These are phyloP conservation scores for Trichoderma endophyticum DNA, from an alignment of 2,329 filamentous ascomycete genomes.

Conservation along the genomic window DNA sequence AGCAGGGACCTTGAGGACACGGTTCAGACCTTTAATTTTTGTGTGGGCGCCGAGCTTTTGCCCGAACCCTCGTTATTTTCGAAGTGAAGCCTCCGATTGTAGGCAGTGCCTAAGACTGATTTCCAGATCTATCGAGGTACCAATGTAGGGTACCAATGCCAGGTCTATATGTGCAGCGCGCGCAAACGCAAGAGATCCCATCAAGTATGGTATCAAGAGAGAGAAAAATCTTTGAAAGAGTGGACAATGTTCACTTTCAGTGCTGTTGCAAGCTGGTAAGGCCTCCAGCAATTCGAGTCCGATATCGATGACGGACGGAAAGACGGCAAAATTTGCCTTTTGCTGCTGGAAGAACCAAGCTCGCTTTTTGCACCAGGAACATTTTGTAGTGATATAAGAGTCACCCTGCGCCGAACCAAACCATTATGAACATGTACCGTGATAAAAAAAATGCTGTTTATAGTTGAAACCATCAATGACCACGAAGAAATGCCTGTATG, in stretches of 20 bases:
- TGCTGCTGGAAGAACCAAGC: background rate
- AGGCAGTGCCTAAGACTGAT: constrained; percentile 16
- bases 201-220: constrained; percentile 13
- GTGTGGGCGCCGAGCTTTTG: background rate
- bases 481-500: background rate
- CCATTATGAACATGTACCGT: constrained; percentile 36
- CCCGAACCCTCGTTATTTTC: background rate
- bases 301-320: background rate
- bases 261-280: background rate
- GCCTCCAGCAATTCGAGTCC: background rate
- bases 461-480: constrained; percentile 9
- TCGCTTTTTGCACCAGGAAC: constrained; percentile 1
- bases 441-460: constrained; percentile 15
- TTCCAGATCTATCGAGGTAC: constrained; percentile 21
- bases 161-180: constrained; percentile 21
- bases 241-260: constrained; percentile 6
- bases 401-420: constrained; percentile 30
- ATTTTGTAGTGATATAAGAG: constrained; percentile 16
- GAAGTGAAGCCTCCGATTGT: background rate
- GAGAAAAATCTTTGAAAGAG: background rate
- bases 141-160: constrained; percentile 19
- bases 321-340: background rate
- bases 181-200: constrained; percentile 16
- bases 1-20: background rate
- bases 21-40: constrained; percentile 9